phyloP scores from a whole-genome alignment of 1,139 yeast species.

The Saccharomyces hybrid region DNA sequence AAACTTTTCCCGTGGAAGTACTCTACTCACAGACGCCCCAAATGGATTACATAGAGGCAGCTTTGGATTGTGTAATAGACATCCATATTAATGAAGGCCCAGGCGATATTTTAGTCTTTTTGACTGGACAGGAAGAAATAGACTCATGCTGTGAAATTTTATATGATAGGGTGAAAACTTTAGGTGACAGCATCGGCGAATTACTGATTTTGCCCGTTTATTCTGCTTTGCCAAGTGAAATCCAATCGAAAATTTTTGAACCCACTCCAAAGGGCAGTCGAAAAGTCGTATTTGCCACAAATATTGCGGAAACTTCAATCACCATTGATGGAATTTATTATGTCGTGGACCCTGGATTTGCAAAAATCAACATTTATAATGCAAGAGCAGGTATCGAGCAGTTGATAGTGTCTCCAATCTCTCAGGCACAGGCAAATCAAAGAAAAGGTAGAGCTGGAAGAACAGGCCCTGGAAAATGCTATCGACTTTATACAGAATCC shows the following conservation, averaged over 20 bases:
- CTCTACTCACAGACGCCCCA: constrained; percentile 75
- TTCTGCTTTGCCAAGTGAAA: constrained; percentile 81
- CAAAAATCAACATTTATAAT: constrained; percentile 77
- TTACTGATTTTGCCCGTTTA: constrained; percentile 82
- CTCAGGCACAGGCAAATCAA: constrained; percentile 92
- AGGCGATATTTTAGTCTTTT: constrained; percentile 79
- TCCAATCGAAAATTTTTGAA: constrained; percentile 75
- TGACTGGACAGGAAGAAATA: constrained; percentile 90
- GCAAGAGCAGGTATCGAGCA: constrained; percentile 88
- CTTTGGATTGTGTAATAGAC: constrained; percentile 73
- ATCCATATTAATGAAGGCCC: constrained; percentile 70
- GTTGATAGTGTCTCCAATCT: constrained; percentile 76
- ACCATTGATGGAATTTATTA: constrained; percentile 87
- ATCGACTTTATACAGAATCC: constrained; percentile 79
- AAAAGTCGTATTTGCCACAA: constrained; percentile 89
- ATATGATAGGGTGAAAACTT: constrained; percentile 54
- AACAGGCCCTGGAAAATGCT: constrained; percentile 94
- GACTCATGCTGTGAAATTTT: constrained; percentile 81
- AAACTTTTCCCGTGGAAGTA: constrained; percentile 83
- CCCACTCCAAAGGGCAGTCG: constrained; percentile 76
- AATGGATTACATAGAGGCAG: constrained; percentile 74
- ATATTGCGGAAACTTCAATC: constrained; percentile 93
- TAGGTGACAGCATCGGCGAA: constrained; percentile 60
- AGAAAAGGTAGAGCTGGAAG: constrained; percentile 97
- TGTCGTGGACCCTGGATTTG: constrained; percentile 91